Evolutionary conservation across 1,139 yeast species (phyloP).

Genomic region (Magnusiomyces paraingens): DNA sequence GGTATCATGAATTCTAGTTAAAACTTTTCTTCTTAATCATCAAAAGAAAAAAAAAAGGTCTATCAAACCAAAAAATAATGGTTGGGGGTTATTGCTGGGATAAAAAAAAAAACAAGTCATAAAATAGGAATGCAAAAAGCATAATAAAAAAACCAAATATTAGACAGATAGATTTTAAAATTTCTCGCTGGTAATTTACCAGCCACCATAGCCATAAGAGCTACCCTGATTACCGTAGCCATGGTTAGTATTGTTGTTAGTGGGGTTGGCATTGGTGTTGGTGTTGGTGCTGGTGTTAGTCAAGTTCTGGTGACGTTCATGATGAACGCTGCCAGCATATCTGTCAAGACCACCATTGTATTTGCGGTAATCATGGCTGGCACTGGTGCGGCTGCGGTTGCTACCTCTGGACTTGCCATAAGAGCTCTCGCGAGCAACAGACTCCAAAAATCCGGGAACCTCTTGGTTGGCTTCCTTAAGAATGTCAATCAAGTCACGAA

Average conservation of each 20-base stretch:
- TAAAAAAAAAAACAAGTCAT: slow-evolving; percentile 3
- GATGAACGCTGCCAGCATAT: slow-evolving; percentile 29
- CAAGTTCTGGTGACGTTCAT: slow-evolving; percentile 26
- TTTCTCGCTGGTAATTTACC: slow-evolving; percentile 11
- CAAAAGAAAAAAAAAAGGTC: slow-evolving; percentile 8
- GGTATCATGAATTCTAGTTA: slow-evolving; percentile 5
- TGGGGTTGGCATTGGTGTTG: slow-evolving; percentile 32
- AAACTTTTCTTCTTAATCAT: not conserved
- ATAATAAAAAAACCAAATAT: slow-evolving; percentile 4
- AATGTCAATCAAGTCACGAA: slow-evolving; percentile 79
- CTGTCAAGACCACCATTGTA: slow-evolving; percentile 32
- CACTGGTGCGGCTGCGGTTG: slow-evolving; percentile 25
- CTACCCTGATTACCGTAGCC: slow-evolving; percentile 20
- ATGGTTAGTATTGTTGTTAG: slow-evolving; percentile 33
- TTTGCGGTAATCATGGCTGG: slow-evolving; percentile 36
- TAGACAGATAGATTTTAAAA: slow-evolving; percentile 2
- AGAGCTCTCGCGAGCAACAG: slow-evolving; percentile 61
- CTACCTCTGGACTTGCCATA: slow-evolving; percentile 49
- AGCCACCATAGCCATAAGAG: slow-evolving; percentile 13
- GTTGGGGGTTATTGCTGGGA: slow-evolving; percentile 5
- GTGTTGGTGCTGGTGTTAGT: slow-evolving; percentile 32
- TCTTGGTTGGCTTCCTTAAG: slow-evolving; percentile 96
- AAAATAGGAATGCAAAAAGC: slow-evolving; percentile 1
- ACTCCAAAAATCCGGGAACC: slow-evolving; percentile 79
- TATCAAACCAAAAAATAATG: slow-evolving; percentile 6